These are phyloP conservation scores for Glebionis coronaria DNA, from an alignment of 129 eudicot genomes.

Conservation along the genomic window DNA sequence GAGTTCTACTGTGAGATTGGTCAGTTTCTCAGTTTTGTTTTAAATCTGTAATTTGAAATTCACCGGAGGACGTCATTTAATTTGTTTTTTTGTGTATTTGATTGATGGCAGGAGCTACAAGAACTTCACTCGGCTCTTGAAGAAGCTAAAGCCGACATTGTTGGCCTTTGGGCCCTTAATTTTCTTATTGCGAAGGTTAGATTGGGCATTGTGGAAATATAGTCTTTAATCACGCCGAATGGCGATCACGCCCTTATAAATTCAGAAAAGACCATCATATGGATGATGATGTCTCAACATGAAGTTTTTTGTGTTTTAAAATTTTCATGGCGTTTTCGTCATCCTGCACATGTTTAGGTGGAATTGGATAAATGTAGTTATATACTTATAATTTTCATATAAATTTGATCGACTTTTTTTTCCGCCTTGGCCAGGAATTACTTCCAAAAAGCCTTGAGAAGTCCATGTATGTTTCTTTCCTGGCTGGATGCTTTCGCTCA, in stretches of 20 bases:
- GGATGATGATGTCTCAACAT: too few species aligned
- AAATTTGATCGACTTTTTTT: conserved; percentile 14
- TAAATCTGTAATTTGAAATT: background rate
- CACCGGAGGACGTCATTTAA: background rate
- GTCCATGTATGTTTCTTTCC: conserved; percentile 89
- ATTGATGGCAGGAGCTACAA: conserved; percentile 79
- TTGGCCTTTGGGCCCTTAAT: conserved; percentile 93
- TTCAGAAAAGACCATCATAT: too few species aligned
- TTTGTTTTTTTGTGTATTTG: conserved; percentile 10
- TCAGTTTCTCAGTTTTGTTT: conserved; percentile 30
- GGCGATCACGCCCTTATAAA: too few species aligned
- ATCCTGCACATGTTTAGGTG: too few species aligned
- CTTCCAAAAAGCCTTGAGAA: conserved; percentile 62
- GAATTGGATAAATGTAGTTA: too few species aligned
- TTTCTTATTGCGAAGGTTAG: conserved; percentile 68
- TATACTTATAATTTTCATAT: background rate
- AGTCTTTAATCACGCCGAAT: background rate
- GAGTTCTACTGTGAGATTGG: conserved; percentile 94
- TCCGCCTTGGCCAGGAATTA: conserved; percentile 44
- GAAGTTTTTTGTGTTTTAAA: too few species aligned
- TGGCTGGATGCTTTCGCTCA: conserved; percentile 98
- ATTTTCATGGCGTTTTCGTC: too few species aligned
- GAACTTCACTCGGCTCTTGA: conserved; percentile 95
- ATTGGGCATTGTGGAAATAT: background rate
- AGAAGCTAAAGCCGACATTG: conserved; percentile 99